Conservation (phyloP, 495 filamentous ascomycete genomes). For the Aspergillus egyptiacus region DNA sequence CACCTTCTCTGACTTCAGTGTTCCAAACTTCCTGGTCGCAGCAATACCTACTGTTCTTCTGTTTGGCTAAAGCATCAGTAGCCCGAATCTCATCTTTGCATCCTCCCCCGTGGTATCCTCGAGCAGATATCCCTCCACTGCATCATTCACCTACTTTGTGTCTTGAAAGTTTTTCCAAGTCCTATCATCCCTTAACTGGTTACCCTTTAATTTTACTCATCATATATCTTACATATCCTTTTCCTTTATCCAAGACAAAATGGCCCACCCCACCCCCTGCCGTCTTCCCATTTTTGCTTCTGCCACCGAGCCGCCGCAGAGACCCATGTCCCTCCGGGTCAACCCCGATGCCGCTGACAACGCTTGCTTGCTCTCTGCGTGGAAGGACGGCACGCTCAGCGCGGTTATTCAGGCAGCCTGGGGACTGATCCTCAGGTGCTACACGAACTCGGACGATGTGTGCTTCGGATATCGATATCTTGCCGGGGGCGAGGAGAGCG, state of each 20-base stretch:
- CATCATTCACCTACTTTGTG: too few relatives aligned
- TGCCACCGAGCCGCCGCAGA: background rate
- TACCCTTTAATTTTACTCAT: too few relatives aligned
- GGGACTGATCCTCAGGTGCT: slow-evolving; percentile 2
- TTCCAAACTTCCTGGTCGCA: too few relatives aligned
- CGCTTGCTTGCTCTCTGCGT: background rate
- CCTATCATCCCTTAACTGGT: too few relatives aligned
- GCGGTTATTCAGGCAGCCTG: slow-evolving; percentile 1
- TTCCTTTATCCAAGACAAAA: background rate
- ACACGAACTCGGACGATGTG: background rate
- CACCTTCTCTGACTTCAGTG: background rate
- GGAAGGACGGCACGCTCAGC: background rate
- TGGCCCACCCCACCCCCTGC: slow-evolving; percentile 3
- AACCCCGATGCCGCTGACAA: background rate
- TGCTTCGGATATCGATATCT: slow-evolving; percentile 3
- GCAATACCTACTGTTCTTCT: too few relatives aligned
- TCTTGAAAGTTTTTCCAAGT: too few relatives aligned
- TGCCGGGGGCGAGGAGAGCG: background rate
- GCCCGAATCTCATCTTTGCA: too few relatives aligned
- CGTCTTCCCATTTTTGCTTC: background rate
- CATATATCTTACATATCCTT: too few relatives aligned
- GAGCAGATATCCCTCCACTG: too few relatives aligned
- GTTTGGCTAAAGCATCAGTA: too few relatives aligned
- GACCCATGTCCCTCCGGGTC: background rate
- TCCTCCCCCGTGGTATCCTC: too few relatives aligned